Conservation (phyloP, 805 yeast genomes). For the Wickerhamomyces xylosicus region DNA sequence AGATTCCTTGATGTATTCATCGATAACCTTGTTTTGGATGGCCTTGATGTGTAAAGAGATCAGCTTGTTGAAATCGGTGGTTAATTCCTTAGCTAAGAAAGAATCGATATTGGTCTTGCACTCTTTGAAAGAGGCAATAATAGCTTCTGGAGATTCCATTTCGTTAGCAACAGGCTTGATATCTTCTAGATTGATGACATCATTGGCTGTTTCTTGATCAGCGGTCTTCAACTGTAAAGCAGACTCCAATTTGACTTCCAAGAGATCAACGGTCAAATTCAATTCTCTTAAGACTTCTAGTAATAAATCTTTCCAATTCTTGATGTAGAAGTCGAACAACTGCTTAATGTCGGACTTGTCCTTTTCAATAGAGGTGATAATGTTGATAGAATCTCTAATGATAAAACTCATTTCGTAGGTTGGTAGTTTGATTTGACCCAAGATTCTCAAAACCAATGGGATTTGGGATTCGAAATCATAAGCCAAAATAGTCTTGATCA, state of each 20-base stretch:
- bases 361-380: slow-evolving; percentile 23
- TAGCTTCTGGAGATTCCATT: slow-evolving; percentile 5
- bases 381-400: slow-evolving; percentile 27
- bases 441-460: slow-evolving; percentile 23
- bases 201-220: slow-evolving; percentile 17
- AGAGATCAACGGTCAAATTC: slow-evolving; percentile 28
- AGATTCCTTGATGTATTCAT: slow-evolving; percentile 21
- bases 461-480: slow-evolving; percentile 28
- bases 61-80: slow-evolving; percentile 31
- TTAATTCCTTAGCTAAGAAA: slow-evolving; percentile 25
- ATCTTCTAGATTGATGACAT: slow-evolving; percentile 8
- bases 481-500: slow-evolving; percentile 32
- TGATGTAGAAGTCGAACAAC: slow-evolving; percentile 29
- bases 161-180: slow-evolving; percentile 7
- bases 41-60: slow-evolving; percentile 34
- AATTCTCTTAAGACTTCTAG: slow-evolving; percentile 26
- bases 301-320: slow-evolving; percentile 27
- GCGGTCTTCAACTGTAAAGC: slow-evolving; percentile 31
- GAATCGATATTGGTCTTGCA: slow-evolving; percentile 16
- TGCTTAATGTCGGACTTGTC: slow-evolving; percentile 28
- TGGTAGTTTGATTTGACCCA: slow-evolving; percentile 24
- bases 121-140: slow-evolving; percentile 12
- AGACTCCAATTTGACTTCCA: slow-evolving; percentile 61
- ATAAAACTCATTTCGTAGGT: slow-evolving; percentile 26
- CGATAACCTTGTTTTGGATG: slow-evolving; percentile 18